These are phyloP conservation scores for Cyclotella sp. DNA, from an alignment of 108 stramenopile species.

Conservation along the genomic window DNA sequence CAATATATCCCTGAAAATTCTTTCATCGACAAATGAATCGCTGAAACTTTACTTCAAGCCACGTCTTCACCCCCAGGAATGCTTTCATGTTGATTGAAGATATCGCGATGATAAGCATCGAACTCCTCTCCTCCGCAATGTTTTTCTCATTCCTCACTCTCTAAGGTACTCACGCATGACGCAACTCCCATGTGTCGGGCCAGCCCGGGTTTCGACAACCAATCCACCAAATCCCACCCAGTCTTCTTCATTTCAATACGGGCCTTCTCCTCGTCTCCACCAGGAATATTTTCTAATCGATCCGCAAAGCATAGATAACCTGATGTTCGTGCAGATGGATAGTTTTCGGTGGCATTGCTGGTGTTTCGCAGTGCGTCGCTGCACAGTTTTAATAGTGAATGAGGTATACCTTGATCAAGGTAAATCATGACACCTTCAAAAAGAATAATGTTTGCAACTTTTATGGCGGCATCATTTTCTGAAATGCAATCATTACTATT, in stretches of 20 bases:
- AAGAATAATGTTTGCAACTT: slow-evolving; percentile 63
- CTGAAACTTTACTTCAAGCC: too few relatives aligned
- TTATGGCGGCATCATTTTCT: slow-evolving; percentile 13
- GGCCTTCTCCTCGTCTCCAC: slow-evolving; percentile 53
- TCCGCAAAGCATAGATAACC: slow-evolving; percentile 73
- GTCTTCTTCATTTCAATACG: slow-evolving; percentile 46
- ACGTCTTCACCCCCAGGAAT: too few relatives aligned
- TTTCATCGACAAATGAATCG: too few relatives aligned
- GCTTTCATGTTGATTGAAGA: too few relatives aligned
- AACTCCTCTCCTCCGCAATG: too few relatives aligned
- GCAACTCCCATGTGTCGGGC: slow-evolving; percentile 80
- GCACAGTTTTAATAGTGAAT: slow-evolving; percentile 52
- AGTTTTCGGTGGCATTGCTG: not conserved
- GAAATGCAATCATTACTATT: not conserved
- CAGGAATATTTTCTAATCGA: slow-evolving; percentile 70
- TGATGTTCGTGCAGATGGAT: not conserved
- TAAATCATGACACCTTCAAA: slow-evolving; percentile 87
- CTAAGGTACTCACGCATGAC: not conserved
- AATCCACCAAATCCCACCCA: slow-evolving; percentile 70
- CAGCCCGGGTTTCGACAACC: slow-evolving; percentile 70
- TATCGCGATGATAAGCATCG: too few relatives aligned
- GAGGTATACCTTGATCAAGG: slow-evolving; percentile 68
- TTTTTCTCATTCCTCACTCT: too few relatives aligned
- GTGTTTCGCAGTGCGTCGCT: slow-evolving; percentile 40
- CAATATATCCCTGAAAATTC: too few relatives aligned